These are phyloP conservation scores for Bipolaris gigantea DNA, from an alignment of 2,329 filamentous ascomycete species.

Conservation along the genomic window DNA sequence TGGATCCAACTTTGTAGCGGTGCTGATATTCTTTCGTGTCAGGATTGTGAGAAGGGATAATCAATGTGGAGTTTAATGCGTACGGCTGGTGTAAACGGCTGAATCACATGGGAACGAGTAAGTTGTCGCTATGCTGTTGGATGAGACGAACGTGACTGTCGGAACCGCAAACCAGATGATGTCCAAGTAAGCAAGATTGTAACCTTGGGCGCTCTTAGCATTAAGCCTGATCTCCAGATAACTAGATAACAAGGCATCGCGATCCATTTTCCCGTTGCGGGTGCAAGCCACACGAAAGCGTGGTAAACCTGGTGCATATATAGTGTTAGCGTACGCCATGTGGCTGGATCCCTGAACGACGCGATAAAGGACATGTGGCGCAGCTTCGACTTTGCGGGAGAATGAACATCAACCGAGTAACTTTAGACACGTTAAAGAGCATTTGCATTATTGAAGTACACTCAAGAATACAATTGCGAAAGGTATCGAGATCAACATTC, in stretches of 20 bases:
- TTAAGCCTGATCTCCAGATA: not conserved
- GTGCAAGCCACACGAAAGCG: not conserved
- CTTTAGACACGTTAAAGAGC: too few species aligned
- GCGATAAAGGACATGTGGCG: too few species aligned
- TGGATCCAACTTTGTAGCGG: too few species aligned
- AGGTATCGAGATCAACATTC: not conserved
- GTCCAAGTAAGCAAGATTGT: slow-evolving; percentile 4
- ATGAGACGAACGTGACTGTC: slow-evolving; percentile 1
- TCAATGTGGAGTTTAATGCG: not conserved
- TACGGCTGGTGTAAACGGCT: not conserved
- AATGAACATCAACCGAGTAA: not conserved
- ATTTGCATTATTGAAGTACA: not conserved
- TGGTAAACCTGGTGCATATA: not conserved
- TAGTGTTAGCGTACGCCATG: not conserved
- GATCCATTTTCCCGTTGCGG: not conserved
- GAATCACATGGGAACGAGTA: slow-evolving; percentile 2
- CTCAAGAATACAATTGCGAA: not conserved
- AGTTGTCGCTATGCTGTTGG: slow-evolving; percentile 10
- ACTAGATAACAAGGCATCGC: not conserved
- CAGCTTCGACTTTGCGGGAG: not conserved
- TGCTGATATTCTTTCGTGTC: not conserved
- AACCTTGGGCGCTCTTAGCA: not conserved
- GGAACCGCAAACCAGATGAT: not conserved
- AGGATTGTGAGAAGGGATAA: not conserved
- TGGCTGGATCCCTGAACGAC: not conserved